Percentiles rank a stretch among this genome's conserved stretches.
Evolutionary conservation across 768 basidiomycete species (phyloP).

Genomic region (Suillus subaureus): DNA sequence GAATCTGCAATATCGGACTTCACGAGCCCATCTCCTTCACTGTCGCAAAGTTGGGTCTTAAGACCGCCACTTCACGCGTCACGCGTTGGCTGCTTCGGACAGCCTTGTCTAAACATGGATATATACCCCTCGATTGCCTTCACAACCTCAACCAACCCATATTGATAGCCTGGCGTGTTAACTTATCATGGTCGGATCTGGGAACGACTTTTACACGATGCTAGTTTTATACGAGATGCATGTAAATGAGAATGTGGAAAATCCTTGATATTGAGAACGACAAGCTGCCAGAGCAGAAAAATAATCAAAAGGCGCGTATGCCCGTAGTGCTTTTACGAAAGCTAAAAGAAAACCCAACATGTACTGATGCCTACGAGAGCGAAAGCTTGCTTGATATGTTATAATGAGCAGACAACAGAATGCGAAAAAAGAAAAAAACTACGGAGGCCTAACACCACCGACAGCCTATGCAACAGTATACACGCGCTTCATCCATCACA

Average conservation of each 20-base stretch:
- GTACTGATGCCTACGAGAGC: not conserved
- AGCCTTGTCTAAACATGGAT: too few species aligned
- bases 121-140: too few species aligned
- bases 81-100: too few species aligned
- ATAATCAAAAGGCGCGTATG: not conserved
- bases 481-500: not conserved
- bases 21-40: too few species aligned
- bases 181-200: too few species aligned
- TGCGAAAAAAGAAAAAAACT: not conserved
- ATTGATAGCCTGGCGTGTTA: too few species aligned
- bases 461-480: slow-evolving; percentile 1
- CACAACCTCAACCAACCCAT: too few species aligned
- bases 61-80: too few species aligned
- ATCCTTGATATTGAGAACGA: not conserved
- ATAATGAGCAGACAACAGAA: slow-evolving; percentile 5
- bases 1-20: too few species aligned
- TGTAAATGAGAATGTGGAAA: not conserved
- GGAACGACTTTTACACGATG: not conserved
- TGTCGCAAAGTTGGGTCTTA: too few species aligned
- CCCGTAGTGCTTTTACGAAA: not conserved
- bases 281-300: not conserved
- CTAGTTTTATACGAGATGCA: not conserved
- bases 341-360: not conserved
- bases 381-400: slow-evolving; percentile 4
- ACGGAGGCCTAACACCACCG: slow-evolving; percentile 8